Percentiles rank a stretch among this genome's conserved stretches.
phyloP scores from a whole-genome alignment of 2,329 filamentous ascomycete genomes.

The Cryphonectria radicalis region DNA sequence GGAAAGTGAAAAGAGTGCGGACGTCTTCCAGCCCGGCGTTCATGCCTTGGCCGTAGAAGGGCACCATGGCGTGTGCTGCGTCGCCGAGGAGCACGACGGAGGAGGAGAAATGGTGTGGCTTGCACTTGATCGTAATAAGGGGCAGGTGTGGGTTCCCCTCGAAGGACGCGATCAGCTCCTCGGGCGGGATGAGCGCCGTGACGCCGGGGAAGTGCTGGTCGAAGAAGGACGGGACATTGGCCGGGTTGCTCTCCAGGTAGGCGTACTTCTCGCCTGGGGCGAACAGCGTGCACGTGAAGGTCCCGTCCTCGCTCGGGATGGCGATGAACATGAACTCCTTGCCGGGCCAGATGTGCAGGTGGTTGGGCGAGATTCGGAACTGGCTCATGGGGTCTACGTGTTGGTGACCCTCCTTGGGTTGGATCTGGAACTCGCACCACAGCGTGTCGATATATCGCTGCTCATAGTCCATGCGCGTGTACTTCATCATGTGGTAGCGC shows the following conservation, averaged over 20 bases:
- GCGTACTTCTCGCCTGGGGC: constrained; percentile 73
- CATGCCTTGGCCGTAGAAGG: constrained; percentile 98
- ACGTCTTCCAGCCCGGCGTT: constrained; percentile 97
- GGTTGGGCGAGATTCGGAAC: constrained; percentile 87
- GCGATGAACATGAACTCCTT: constrained; percentile 98
- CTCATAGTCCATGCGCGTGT: constrained; percentile 82
- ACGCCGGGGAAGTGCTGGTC: constrained; percentile 86
- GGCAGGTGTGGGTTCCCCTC: constrained; percentile 84
- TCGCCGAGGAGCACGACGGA: constrained; percentile 88
- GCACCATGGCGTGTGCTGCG: constrained; percentile 96
- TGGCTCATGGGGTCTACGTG: constrained; percentile 42
- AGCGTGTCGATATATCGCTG: constrained; percentile 96
- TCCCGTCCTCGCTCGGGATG: constrained; percentile 82
- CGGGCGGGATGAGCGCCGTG: constrained; percentile 68
- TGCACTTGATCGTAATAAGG: constrained; percentile 90
- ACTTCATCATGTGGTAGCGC: constrained; percentile 96
- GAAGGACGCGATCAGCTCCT: constrained; percentile 76
- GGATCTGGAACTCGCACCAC: constrained; percentile 95
- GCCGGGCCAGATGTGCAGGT: constrained; percentile 97
- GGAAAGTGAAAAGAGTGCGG: constrained; percentile 78
- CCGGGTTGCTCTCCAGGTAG: constrained; percentile 65
- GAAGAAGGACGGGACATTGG: constrained; percentile 73
- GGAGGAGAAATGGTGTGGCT: constrained; percentile 79
- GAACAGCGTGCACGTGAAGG: constrained; percentile 95
- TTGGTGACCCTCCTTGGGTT: constrained; percentile 47